These are phyloP conservation scores for Mortierella alpina DNA, from an alignment of 192 early-diverging fungal species.

Conservation along the genomic window DNA sequence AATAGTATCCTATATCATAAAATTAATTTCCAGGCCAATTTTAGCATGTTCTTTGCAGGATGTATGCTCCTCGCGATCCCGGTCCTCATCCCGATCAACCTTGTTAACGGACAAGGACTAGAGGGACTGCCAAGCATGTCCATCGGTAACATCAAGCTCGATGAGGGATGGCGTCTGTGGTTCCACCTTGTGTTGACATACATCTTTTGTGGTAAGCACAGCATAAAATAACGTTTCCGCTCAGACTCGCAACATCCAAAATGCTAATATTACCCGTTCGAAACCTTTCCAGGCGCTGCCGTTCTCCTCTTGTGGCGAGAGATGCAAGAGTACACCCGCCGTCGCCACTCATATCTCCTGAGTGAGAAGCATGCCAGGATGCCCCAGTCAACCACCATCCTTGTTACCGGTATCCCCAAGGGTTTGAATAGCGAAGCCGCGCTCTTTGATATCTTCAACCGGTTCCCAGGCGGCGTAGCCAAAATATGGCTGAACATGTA, in stretches of 20 bases:
- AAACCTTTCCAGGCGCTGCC: constrained; percentile 33
- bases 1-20: background rate
- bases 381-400: constrained; percentile 70
- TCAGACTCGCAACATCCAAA: constrained; percentile 16
- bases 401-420: constrained; percentile 77
- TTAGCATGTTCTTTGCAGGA: constrained; percentile 69
- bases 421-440: constrained; percentile 61
- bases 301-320: constrained; percentile 69
- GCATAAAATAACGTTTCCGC: background rate
- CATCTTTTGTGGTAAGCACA: constrained; percentile 63
- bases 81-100: constrained; percentile 79
- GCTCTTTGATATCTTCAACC: constrained; percentile 64
- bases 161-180: constrained; percentile 67
- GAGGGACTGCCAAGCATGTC: constrained; percentile 71
- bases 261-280: background rate
- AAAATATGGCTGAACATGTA: constrained; percentile 73
- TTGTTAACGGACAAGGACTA: constrained; percentile 55
- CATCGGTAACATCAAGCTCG: constrained; percentile 74
- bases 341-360: constrained; percentile 74
- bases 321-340: constrained; percentile 65
- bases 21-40: background rate
- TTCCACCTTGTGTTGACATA: constrained; percentile 71
- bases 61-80: constrained; percentile 66
- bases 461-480: constrained; percentile 77
- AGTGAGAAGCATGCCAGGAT: constrained; percentile 59